phyloP scores from a whole-genome alignment of 1,284 basidiomycete species.

The Ustilago nuda region DNA sequence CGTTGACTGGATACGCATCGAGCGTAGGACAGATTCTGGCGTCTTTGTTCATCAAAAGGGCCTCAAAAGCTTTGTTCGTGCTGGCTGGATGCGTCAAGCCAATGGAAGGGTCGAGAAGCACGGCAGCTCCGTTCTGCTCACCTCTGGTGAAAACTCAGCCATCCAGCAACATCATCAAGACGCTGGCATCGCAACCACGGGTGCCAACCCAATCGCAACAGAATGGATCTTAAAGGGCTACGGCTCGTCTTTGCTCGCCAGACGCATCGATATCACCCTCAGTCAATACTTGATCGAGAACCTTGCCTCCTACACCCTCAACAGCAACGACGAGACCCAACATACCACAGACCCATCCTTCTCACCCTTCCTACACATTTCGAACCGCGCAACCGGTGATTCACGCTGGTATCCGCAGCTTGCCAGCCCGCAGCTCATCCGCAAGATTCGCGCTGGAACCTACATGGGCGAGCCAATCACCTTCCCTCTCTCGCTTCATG shows the following conservation, averaged over 20 bases:
- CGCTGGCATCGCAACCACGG: conserved; percentile 13
- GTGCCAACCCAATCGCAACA: conserved; percentile 17
- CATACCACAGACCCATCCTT: conserved; percentile 29
- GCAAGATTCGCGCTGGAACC: conserved; percentile 16
- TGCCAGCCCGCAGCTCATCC: conserved; percentile 13
- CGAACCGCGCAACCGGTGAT: conserved; percentile 56
- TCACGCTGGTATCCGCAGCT: conserved; percentile 56
- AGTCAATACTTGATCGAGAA: conserved; percentile 40
- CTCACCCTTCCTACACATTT: conserved; percentile 57
- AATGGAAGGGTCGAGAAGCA: conserved; percentile 22
- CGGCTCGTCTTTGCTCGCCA: conserved; percentile 55
- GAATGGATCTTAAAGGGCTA: conserved; percentile 47
- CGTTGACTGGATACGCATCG: conserved; percentile 53
- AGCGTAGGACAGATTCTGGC: conserved; percentile 37
- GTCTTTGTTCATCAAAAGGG: conserved; percentile 31
- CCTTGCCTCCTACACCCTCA: conserved; percentile 24
- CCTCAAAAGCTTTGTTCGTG: conserved; percentile 44
- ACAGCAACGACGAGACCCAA: conserved; percentile 17
- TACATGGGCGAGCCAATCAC: conserved; percentile 25
- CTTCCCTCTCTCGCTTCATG: conserved; percentile 56
- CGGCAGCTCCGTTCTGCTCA: conserved; percentile 22
- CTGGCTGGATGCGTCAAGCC: conserved; percentile 45
- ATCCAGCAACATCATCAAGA: conserved; percentile 24
- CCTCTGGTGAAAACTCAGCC: conserved; percentile 6
- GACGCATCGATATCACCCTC: conserved; percentile 42